Conservation (phyloP, 371 early-diverging fungal species). For the Dipsacomyces acuminosporus region DNA sequence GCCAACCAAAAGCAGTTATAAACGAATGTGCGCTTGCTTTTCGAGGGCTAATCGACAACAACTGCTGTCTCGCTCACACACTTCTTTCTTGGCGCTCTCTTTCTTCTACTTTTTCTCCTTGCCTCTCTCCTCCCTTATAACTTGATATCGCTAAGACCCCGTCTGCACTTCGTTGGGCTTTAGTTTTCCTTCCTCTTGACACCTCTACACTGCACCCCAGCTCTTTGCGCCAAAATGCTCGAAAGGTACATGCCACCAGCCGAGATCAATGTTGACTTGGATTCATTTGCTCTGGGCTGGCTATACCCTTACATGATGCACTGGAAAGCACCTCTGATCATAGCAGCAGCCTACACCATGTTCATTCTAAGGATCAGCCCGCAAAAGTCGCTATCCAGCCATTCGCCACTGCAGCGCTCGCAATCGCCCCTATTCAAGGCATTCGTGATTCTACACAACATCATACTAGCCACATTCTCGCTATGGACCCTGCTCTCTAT, state of each 20-base stretch:
- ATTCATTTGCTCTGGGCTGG: conserved; percentile 37
- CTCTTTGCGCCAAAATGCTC: conserved; percentile 9
- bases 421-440: conserved; percentile 53
- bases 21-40: no score
- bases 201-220: no score
- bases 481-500: conserved; percentile 63
- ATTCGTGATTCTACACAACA: conserved; percentile 73
- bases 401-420: conserved; percentile 51
- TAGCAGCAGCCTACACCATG: conserved; percentile 57
- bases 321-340: conserved; percentile 66
- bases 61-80: no score
- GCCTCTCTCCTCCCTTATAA: no score
- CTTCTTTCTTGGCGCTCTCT: no score
- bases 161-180: no score
- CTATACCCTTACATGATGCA: conserved; percentile 55
- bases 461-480: conserved; percentile 64
- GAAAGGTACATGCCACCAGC: conserved; percentile 31
- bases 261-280: conserved; percentile 25
- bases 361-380: conserved; percentile 59
- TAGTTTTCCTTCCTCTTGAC: no score
- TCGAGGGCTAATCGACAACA: no score
- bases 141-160: no score
- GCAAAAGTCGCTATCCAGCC: conserved; percentile 48
- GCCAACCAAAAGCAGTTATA: no score
- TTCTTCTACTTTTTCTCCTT: no score